These are phyloP conservation scores for Haplographium delicatum DNA, from an alignment of 495 filamentous ascomycete genomes.

Conservation along the genomic window DNA sequence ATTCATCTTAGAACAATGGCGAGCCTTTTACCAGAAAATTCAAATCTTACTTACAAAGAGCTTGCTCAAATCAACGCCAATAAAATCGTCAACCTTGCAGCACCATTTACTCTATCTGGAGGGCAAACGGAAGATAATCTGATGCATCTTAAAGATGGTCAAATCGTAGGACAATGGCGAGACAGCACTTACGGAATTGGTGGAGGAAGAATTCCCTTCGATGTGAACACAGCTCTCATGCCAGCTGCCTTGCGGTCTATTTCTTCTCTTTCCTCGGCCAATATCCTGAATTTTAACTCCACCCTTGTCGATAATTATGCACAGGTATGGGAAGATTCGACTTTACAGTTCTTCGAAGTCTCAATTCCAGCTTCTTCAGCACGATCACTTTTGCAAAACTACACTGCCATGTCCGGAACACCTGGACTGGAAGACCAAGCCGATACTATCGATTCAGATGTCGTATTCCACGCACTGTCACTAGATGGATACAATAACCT, in stretches of 20 bases:
- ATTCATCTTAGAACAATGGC: constrained; percentile 33
- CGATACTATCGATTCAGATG: constrained; percentile 36
- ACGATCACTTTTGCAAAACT: constrained; percentile 38
- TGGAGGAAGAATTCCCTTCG: constrained; percentile 58
- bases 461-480: constrained; percentile 51
- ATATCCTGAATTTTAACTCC: constrained; percentile 39
- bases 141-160: constrained; percentile 47
- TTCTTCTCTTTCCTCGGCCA: constrained; percentile 41
- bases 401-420: constrained; percentile 38
- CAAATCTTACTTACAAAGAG: constrained; percentile 45
- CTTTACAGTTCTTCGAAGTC: constrained; percentile 54
- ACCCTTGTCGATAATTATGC: constrained; percentile 44
- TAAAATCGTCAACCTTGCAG: constrained; percentile 51
- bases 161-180: constrained; percentile 60
- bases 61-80: constrained; percentile 48
- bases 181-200: constrained; percentile 57
- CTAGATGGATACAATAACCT: constrained; percentile 49
- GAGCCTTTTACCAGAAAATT: constrained; percentile 40
- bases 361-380: constrained; percentile 40
- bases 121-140: constrained; percentile 50
- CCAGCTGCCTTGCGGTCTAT: constrained; percentile 58
- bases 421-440: constrained; percentile 34
- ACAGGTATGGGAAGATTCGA: constrained; percentile 57
- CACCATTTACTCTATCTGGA: constrained; percentile 40
- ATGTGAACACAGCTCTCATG: constrained; percentile 59